Conservation (phyloP, 2,329 filamentous ascomycete genomes). For the Colletotrichum agaves region DNA sequence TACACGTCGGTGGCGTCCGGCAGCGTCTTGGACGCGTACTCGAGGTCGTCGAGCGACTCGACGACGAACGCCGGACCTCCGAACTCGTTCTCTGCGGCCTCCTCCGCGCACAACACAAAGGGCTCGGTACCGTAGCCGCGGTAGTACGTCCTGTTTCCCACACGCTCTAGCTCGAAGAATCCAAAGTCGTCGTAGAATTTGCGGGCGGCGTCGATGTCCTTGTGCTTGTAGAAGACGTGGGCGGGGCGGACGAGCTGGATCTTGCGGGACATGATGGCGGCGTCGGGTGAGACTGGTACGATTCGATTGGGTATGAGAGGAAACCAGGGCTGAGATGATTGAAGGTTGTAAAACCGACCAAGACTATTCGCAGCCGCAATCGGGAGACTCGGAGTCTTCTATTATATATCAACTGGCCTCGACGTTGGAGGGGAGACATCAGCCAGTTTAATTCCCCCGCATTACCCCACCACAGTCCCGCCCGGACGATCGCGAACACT, state of each 20-base stretch:
- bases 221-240: conserved; percentile 61
- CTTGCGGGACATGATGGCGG: conserved; percentile 38
- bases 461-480: conserved; percentile 36
- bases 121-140: conserved; percentile 71
- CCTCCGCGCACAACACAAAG: conserved; percentile 66
- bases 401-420: conserved; percentile 1
- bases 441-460: conserved; percentile 29
- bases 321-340: background rate
- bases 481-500: conserved; percentile 29
- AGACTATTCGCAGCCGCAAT: rapidly evolving
- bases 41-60: conserved; percentile 64
- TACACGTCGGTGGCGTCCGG: conserved; percentile 60
- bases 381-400: background rate
- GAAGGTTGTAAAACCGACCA: background rate
- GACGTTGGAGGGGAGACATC: conserved; percentile 16
- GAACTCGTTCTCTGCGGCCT: conserved; percentile 60
- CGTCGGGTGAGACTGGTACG: background rate
- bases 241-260: conserved; percentile 53
- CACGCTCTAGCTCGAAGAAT: conserved; percentile 52
- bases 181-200: conserved; percentile 61
- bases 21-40: conserved; percentile 58
- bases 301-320: no score
- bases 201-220: conserved; percentile 53
- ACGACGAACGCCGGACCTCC: conserved; percentile 69
- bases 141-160: conserved; percentile 63